Evolutionary conservation across 2,329 filamentous ascomycete genomes (phyloP).

Genomic region (Aspergillus neotritici): DNA sequence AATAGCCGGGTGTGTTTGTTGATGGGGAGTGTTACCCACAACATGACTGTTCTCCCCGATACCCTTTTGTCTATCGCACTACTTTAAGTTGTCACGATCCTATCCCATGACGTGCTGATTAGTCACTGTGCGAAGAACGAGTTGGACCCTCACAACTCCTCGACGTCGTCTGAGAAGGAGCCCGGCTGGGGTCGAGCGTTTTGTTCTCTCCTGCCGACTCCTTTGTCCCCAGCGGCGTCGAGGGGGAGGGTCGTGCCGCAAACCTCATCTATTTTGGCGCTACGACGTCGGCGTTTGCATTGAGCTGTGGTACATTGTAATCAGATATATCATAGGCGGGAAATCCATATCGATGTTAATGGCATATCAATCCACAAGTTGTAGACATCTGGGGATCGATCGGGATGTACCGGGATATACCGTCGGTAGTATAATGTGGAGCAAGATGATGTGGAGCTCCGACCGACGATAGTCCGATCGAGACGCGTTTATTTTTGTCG

Average conservation of each 20-base stretch:
- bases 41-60: too few species aligned
- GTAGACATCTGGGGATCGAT: not conserved
- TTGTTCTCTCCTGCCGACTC: conserved; percentile 25
- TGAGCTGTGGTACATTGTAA: conserved; percentile 25
- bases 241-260: conserved; percentile 28
- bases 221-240: conserved; percentile 19
- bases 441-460: too few species aligned
- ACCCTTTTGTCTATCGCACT: conserved; percentile 54
- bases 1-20: conserved; percentile 19
- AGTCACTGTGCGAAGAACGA: conserved; percentile 91
- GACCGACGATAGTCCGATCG: too few species aligned
- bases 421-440: too few species aligned
- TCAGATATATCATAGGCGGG: conserved; percentile 5
- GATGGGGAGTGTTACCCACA: too few species aligned
- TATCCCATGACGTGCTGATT: conserved; percentile 80
- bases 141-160: conserved; percentile 31
- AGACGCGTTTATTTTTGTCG: too few species aligned
- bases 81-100: conserved; percentile 93
- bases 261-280: conserved; percentile 16
- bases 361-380: not conserved
- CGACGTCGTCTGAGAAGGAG: conserved; percentile 22
- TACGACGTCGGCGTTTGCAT: conserved; percentile 23
- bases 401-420: not conserved
- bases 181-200: conserved; percentile 23
- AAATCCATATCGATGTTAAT: not conserved